These are phyloP conservation scores for Cardamine chenopodiifolia DNA, from an alignment of 345 rosid genomes.

Conservation along the genomic window DNA sequence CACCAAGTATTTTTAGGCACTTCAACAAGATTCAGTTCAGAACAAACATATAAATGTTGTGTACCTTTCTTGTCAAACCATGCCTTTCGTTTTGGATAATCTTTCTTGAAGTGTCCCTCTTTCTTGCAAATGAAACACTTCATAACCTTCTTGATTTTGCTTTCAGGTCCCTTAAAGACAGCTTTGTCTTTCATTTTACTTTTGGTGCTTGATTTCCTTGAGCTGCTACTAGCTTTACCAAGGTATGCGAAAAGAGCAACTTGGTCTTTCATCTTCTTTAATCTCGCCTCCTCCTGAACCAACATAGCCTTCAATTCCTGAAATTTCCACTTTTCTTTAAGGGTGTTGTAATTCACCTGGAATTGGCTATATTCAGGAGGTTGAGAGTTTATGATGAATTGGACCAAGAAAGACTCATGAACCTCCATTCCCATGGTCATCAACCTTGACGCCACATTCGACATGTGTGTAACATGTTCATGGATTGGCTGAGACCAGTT, in stretches of 20 bases:
- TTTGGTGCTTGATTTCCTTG: background rate
- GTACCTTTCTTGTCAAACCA: background rate
- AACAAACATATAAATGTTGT: background rate
- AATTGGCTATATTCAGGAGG: background rate
- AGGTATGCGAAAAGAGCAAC: background rate
- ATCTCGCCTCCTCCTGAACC: background rate
- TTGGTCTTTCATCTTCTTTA: slow-evolving; percentile 2
- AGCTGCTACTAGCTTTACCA: background rate
- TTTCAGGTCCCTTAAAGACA: background rate
- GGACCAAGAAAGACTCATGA: background rate
- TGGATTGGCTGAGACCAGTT: background rate
- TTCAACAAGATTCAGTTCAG: background rate
- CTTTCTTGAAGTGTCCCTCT: slow-evolving; percentile 3
- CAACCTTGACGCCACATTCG: background rate
- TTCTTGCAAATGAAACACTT: slow-evolving; percentile 2
- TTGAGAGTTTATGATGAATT: background rate
- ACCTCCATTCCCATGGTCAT: background rate
- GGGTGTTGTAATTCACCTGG: background rate
- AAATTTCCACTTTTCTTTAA: background rate
- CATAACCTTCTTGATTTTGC: background rate
- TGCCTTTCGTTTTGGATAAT: background rate
- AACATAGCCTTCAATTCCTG: background rate
- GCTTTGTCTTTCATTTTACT: too few relatives aligned
- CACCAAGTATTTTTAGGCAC: slow-evolving; percentile 16
- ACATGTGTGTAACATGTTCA: slow-evolving; percentile 15